Evolutionary conservation across 768 basidiomycete species (phyloP), one percentile per base, ranked within the genome.

Genomic region (Auricularia sp.): DNA sequence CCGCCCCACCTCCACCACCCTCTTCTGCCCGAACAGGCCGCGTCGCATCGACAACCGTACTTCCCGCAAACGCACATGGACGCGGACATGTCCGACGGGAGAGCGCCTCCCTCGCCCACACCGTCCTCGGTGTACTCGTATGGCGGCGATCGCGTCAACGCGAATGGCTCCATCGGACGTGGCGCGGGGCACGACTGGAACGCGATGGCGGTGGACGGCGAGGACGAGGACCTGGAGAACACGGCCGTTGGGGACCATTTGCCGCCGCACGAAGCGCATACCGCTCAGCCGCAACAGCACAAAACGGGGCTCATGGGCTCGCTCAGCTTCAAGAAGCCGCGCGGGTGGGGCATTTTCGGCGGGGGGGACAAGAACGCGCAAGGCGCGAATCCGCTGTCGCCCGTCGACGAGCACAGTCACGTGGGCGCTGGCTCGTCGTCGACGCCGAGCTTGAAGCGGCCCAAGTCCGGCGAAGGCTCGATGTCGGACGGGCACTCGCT

Each of bases 321-420:
- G 59, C 79, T 89, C 67, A 78, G 82, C 42, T 85, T 90, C 70
- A 51, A 59, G 54, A 90, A 90, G 75, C 79, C 78, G 67, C 80
- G 80, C 69, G 85, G 82, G 74, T 88, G 87, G 85, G 80, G 82
- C 54, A 86, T 90, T 80, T 92, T 92, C 74, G 87, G 89, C 36
- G 77, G 81, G 59, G 80, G 83, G 51, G 89, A 92, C 71, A 90
- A 90, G 70, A 78, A 79, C 18, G 81, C 85, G 70, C 85, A 83
- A 65, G 39, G 8, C 8, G 39, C 39, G 39, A 79, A 80, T 62
- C 74, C 76, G 5, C 77, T 91, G 7, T 84, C 89, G 44, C 87
- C 89, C 42, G 84, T 90, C 44, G 89, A 91, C 54, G 90, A 92
- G 77, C 77, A 83, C 21, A 83, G 83, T 11, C 44, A 51, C 21